A percentile compares a stretch with the other conserved stretches of the same genome.
phyloP scores from a whole-genome alignment of 2,329 filamentous ascomycete species.

The Metarhizium humberi region DNA sequence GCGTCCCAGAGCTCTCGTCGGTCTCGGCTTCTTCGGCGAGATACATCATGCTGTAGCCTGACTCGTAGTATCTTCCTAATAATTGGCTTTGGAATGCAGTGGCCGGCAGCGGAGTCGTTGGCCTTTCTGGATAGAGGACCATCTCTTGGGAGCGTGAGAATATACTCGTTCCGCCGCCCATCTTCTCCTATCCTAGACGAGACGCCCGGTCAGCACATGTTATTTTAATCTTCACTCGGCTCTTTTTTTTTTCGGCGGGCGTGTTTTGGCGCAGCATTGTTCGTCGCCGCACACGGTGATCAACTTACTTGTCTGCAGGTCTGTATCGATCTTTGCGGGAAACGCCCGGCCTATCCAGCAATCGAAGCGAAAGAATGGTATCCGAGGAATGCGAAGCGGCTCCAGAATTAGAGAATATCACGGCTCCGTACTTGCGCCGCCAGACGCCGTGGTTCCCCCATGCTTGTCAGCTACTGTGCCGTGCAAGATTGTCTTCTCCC shows the following conservation, averaged over 20 bases:
- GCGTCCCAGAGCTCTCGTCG: no score
- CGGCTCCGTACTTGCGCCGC: constrained; percentile 20
- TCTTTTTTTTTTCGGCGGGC: no score
- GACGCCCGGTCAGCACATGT: background rate
- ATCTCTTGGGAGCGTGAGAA: no score
- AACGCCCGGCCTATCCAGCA: constrained; percentile 18
- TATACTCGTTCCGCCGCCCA: no score
- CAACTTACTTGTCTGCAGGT: background rate
- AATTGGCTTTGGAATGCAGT: background rate
- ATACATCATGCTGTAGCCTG: background rate
- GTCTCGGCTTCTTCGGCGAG: background rate
- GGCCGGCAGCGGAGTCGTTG: background rate
- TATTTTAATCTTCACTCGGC: background rate
- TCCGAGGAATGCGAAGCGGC: constrained; percentile 24
- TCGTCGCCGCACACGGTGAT: background rate
- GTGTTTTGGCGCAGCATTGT: background rate
- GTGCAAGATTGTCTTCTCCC: constrained; percentile 10
- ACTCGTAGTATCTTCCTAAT: background rate
- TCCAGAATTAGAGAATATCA: constrained; percentile 30
- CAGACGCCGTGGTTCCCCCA: constrained; percentile 16
- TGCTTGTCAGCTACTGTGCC: constrained; percentile 20
- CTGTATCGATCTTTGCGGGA: constrained; percentile 9
- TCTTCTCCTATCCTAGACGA: background rate
- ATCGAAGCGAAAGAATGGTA: constrained; percentile 13
- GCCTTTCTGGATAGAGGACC: no score